Evolutionary conservation across 305 asterid genomes (phyloP).

Genomic region (Solanum aculeatissimum): DNA sequence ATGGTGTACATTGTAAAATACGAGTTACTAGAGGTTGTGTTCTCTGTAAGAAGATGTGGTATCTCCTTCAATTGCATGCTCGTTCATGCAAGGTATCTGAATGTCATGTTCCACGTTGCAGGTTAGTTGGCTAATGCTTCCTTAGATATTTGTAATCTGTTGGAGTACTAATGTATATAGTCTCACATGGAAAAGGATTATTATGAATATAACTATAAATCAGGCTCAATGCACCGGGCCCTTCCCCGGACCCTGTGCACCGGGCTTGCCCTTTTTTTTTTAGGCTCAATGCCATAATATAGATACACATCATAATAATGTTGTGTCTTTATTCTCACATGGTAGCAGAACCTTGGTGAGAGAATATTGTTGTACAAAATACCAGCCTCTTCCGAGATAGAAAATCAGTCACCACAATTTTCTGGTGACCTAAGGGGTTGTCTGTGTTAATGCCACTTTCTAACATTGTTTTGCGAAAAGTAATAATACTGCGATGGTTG

Average conservation of each 20-base stretch:
- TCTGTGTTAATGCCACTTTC: not conserved
- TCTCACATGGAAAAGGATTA: not conserved
- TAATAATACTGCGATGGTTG: not conserved
- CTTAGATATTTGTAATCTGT: not conserved
- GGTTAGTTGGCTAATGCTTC: constrained; percentile 32
- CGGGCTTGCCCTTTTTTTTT: too few relatives aligned
- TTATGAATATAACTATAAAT: not conserved
- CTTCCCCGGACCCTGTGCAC: too few relatives aligned
- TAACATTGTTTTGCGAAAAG: not conserved
- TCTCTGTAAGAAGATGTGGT: constrained; percentile 96
- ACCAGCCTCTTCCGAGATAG: not conserved
- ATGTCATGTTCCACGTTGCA: constrained; percentile 97
- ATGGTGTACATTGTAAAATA: constrained; percentile 64
- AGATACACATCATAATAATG: not conserved
- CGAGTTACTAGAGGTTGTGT: constrained; percentile 94
- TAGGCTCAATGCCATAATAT: not conserved
- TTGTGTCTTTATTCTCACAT: not conserved
- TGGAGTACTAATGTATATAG: not conserved
- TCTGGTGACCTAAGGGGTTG: not conserved
- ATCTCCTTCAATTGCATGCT: constrained; percentile 96
- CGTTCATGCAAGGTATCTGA: constrained; percentile 90
- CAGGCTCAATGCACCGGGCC: not conserved
- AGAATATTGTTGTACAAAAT: not conserved
- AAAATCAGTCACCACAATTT: not conserved
- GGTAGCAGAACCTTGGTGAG: not conserved